Conservation (phyloP, 192 early-diverging fungal species). For the Backusella mclennaniae region DNA sequence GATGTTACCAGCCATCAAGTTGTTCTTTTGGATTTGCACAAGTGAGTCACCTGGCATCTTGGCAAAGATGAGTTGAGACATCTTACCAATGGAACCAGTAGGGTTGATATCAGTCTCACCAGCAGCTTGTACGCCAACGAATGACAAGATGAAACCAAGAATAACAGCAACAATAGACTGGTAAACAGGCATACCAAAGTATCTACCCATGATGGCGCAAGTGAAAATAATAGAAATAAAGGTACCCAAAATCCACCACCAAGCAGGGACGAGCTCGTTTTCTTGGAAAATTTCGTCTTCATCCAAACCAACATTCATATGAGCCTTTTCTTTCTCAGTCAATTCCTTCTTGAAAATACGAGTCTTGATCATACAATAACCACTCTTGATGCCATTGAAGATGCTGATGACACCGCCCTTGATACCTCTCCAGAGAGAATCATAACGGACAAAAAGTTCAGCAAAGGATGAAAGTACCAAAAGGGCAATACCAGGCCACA, state of each 20-base stretch:
- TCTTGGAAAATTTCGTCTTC: conserved; percentile 40
- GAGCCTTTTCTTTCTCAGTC: conserved; percentile 8
- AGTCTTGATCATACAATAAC: conserved; percentile 11
- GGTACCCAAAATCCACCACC: conserved; percentile 55
- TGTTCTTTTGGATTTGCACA: conserved; percentile 46
- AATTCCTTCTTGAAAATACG: conserved; percentile 10
- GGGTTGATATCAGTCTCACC: conserved; percentile 72
- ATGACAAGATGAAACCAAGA: conserved; percentile 62
- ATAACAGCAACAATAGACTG: conserved; percentile 60
- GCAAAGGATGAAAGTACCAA: conserved; percentile 66
- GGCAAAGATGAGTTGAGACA: conserved; percentile 65
- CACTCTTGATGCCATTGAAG: neutral
- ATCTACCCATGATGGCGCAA: conserved; percentile 50
- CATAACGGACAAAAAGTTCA: conserved; percentile 51
- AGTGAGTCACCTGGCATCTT: conserved; percentile 42
- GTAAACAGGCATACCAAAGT: conserved; percentile 57
- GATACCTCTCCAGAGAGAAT: conserved; percentile 44
- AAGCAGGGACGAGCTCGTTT: conserved; percentile 51
- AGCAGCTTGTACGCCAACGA: conserved; percentile 61
- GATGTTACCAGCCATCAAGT: conserved; percentile 63
- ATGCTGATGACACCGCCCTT: conserved; percentile 28
- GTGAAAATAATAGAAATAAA: conserved; percentile 53
- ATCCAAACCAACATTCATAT: conserved; percentile 17
- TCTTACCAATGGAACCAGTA: conserved; percentile 61
- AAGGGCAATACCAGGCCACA: conserved; percentile 69